Evolutionary conservation across 2,329 filamentous ascomycete species (phyloP), one percentile per base, ranked within the genome.

Genomic region (Penicillium sp.): DNA sequence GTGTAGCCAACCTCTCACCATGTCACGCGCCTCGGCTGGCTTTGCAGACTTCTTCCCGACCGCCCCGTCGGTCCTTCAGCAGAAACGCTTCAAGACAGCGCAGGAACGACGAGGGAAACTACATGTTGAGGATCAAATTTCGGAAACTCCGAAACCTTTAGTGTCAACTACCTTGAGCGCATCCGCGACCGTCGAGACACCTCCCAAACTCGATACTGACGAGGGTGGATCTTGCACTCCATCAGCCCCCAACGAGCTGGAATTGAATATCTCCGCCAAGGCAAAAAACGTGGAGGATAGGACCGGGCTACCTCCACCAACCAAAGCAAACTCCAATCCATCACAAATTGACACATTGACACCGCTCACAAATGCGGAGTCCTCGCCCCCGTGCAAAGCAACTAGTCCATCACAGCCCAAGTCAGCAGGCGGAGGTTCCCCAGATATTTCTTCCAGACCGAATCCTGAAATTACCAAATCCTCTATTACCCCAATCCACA

Each of bases 41-140:
- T 92, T 91, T 81, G 89, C 88, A 77, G 86, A 91, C 78, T 94
- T 91, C 82, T 92, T 91, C 76, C 89, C 88, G 65, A 85, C 87
- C 71, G 89, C 88, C 70, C 88, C 89, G 64, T 83, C 84, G 66
- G 85, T 84, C 61, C 73, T 81, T 52, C 75, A 77, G 61, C 71
- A 76, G 63, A 78, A 77, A 74, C 76, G 75, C 69, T 71, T 69
- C 60, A 74, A 74, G 64, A 64, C 69, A 49, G 83, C 50, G 35
- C 51, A 86, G 72, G 79, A 84, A 70, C 82, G 84, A 69, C 85
- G 81, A 39, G 36, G 36, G 72, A 79, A 81, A 50, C 78, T 84
- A 77, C 72, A 63, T 49, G 43, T 50, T 27, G 62, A 66, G 53
- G 60, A 66, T 29, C 47, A 63, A 26, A 51, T 47, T 45, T 29